A percentile compares a stretch with the other conserved stretches of the same genome.
phyloP scores from a whole-genome alignment of 2,329 filamentous ascomycete genomes.

The Colletotrichum spinosum region DNA sequence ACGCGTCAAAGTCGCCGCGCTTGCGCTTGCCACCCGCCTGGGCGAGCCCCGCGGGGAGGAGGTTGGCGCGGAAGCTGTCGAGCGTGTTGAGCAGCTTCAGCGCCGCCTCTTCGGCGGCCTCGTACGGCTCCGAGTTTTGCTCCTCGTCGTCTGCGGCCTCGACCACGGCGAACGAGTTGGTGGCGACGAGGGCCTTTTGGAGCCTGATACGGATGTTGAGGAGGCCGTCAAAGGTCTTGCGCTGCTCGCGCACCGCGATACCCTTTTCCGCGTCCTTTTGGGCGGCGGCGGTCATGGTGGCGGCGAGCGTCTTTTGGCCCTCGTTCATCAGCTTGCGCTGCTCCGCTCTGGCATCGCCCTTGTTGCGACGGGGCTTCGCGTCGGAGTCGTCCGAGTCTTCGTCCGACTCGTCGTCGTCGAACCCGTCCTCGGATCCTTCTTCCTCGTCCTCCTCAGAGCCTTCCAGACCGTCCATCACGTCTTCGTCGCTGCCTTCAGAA shows the following conservation, averaged over 20 bases:
- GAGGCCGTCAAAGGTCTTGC: constrained; percentile 86
- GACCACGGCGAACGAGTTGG: constrained; percentile 75
- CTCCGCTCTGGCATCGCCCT: constrained; percentile 60
- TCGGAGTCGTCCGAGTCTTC: constrained; percentile 39
- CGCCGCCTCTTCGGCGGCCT: constrained; percentile 86
- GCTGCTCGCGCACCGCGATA: constrained; percentile 85
- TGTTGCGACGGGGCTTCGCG: constrained; percentile 21
- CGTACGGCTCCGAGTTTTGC: constrained; percentile 66
- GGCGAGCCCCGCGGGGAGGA: constrained; percentile 57
- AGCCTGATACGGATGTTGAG: constrained; percentile 92
- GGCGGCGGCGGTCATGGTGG: constrained; percentile 71
- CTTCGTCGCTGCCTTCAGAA: constrained; percentile 43
- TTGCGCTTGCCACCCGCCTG: constrained; percentile 71
- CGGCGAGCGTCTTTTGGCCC: constrained; percentile 74
- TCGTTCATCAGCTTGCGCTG: constrained; percentile 76
- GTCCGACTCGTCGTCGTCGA: constrained; percentile 46
- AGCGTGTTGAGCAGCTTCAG: constrained; percentile 87
- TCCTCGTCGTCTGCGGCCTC: constrained; percentile 52
- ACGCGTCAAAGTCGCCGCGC: constrained; percentile 57
- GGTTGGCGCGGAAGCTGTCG: constrained; percentile 73
- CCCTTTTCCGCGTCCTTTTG: constrained; percentile 88
- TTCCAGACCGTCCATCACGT: constrained; percentile 40
- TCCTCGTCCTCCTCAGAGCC: constrained; percentile 44
- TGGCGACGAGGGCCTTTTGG: constrained; percentile 87
- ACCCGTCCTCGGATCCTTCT: constrained; percentile 48